Evolutionary conservation across 1,284 basidiomycete species (phyloP), one percentile per base, ranked within the genome.

Genomic region (Abortiporus biennis): DNA sequence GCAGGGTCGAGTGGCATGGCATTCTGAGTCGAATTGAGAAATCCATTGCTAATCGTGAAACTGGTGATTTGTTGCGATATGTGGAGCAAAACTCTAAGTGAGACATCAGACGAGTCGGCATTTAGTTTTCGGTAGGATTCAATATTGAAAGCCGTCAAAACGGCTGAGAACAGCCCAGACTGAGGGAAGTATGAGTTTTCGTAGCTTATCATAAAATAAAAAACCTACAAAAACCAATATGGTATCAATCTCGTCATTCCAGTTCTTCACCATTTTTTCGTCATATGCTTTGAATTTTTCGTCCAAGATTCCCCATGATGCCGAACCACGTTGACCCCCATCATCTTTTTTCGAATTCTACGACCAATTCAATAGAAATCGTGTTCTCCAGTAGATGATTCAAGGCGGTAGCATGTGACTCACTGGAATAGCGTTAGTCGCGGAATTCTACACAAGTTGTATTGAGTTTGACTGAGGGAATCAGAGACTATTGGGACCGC

Each of bases 81-180:
- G 9, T 49, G 33, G 13, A 17, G 5, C 6, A 47, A 20, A 4
- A 36, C 33, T 30, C 13, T 15, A 27, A 20, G 24, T 21, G 34
- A 15, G 20, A 24, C 15, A 22, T 36, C 30, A 1, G 33, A 15
- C 9, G 42, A 33, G 20, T 38, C 32, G 3, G 46, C 43, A 4
- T 43, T 36, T 17, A 56, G 45, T 24, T 45, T 37, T 33, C 51
- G 38, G 35, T 56, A 56, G 3, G 45, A 42, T 22, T 54, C 51
- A 30, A 54, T 47, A 37, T 51, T 47, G 41, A 56, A 56, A 2
- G 54, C 50, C 13, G 53, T 56, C 6, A 54, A 29, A 3, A 53
- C 51, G 1, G 51, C 54, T 2, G 54, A 56, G 40, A 52, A 56
- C 5, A 54, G 37, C 31, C 50, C 54, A 1, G 54, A 53, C 54